Percentiles rank a stretch among this genome's conserved stretches.
Conservation (phyloP, 2,329 filamentous ascomycete species). For the Talaromyces sp. region DNA sequence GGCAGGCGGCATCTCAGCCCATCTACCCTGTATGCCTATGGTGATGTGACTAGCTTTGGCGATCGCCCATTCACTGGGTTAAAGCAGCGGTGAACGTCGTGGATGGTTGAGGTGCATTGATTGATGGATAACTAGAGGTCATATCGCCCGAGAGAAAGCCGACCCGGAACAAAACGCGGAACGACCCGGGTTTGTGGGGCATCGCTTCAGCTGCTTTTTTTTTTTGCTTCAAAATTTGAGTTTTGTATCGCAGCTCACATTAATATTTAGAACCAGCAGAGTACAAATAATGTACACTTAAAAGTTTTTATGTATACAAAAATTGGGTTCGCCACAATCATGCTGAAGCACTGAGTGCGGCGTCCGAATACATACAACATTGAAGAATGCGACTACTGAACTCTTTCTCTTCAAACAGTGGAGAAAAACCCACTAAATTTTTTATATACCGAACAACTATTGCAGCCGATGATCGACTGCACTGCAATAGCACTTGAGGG, state of each 20-base stretch:
- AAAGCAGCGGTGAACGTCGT: background rate
- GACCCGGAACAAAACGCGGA: background rate
- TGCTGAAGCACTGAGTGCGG: background rate
- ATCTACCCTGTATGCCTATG: background rate
- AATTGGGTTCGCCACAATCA: background rate
- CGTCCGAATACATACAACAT: background rate
- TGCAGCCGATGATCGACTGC: background rate
- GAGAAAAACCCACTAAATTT: no score
- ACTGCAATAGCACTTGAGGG: no score
- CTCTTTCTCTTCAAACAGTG: no score
- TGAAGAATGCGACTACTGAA: background rate
- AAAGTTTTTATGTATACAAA: background rate
- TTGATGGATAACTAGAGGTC: background rate
- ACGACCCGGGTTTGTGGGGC: slow-evolving; percentile 3
- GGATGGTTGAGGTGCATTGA: background rate
- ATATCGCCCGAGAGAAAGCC: background rate
- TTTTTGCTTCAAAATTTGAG: background rate
- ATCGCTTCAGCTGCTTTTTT: background rate
- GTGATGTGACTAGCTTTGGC: background rate
- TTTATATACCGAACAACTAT: background rate
- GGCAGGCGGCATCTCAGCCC: background rate
- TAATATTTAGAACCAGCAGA: background rate
- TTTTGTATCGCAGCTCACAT: background rate
- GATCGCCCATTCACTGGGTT: background rate
- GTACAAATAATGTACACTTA: background rate